Evolutionary conservation across 768 basidiomycete genomes (phyloP).

Genomic region (Mycena sanguinolenta): DNA sequence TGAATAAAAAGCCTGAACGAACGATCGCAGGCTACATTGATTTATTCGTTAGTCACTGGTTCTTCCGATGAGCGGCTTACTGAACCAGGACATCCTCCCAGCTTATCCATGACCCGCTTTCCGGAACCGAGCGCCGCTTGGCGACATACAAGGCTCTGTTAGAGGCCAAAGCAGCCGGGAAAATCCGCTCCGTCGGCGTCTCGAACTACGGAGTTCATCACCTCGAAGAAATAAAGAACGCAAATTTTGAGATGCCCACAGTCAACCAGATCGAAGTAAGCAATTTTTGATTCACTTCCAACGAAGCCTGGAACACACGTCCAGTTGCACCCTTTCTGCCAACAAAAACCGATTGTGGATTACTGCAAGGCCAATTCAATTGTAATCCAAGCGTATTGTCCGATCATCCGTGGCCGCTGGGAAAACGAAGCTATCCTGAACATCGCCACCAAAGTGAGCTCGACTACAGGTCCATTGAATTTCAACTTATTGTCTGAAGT

Average conservation of each 20-base stretch:
- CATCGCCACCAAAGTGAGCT: conserved; percentile 70
- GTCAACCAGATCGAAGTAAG: conserved; percentile 88
- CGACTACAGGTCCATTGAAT: no score
- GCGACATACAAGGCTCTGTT: conserved; percentile 79
- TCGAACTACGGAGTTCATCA: conserved; percentile 85
- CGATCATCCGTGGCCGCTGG: conserved; percentile 74
- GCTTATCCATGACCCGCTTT: conserved; percentile 80
- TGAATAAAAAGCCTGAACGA: neutral
- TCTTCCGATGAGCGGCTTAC: neutral
- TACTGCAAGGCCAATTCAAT: conserved; percentile 77
- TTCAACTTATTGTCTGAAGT: conserved; percentile 48
- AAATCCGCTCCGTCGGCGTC: conserved; percentile 81
- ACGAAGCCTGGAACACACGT: neutral
- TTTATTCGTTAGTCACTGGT: conserved; percentile 58
- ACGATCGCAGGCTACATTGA: conserved; percentile 68
- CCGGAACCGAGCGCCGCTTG: conserved; percentile 75
- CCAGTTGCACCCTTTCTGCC: conserved; percentile 88
- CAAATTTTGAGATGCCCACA: conserved; percentile 73
- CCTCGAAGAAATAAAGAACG: conserved; percentile 77
- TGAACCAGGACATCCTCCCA: neutral
- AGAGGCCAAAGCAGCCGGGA: conserved; percentile 72
- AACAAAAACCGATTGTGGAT: conserved; percentile 82
- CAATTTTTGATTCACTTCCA: neutral
- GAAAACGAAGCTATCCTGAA: conserved; percentile 66
- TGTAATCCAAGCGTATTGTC: conserved; percentile 81